phyloP scores from a whole-genome alignment of 345 rosid species.

The Eutrema heterophyllum region DNA sequence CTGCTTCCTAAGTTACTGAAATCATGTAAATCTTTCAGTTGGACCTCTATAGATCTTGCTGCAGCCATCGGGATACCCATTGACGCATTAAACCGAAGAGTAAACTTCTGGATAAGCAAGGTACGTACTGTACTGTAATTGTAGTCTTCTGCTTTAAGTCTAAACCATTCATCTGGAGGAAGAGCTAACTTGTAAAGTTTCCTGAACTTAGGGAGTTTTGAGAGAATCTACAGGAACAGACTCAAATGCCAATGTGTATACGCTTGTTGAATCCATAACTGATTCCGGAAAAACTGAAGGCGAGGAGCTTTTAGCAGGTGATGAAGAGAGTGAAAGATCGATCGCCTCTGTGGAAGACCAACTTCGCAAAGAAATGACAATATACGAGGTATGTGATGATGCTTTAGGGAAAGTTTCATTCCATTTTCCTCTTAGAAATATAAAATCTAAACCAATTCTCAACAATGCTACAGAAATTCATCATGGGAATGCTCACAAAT shows the following conservation, averaged over 20 bases:
- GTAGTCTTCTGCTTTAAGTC: background rate
- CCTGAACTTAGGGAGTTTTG: conserved; percentile 64
- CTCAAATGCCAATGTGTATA: conserved; percentile 47
- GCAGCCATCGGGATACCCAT: conserved; percentile 61
- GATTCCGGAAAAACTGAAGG: conserved; percentile 54
- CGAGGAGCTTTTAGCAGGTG: conserved; percentile 65
- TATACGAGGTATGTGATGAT: conserved; percentile 63
- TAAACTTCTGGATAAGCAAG: conserved; percentile 91
- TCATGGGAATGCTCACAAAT: conserved; percentile 94
- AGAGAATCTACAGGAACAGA: conserved; percentile 56
- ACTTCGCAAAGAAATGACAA: conserved; percentile 83
- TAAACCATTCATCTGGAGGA: background rate
- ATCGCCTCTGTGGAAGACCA: conserved; percentile 87
- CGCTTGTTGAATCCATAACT: conserved; percentile 57
- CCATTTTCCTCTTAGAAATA: background rate
- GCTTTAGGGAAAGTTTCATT: background rate
- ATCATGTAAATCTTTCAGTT: conserved; percentile 43
- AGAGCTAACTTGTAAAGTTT: background rate
- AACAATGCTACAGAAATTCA: conserved; percentile 61
- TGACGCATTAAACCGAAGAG: conserved; percentile 67
- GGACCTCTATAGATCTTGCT: conserved; percentile 78
- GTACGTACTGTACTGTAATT: conserved; percentile 31
- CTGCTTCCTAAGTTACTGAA: conserved; percentile 1
- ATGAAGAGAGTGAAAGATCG: conserved; percentile 75
- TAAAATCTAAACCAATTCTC: conserved; percentile 18